Percentiles rank a stretch among this genome's conserved stretches.
Evolutionary conservation across 352 stramenopile species (phyloP).

Genomic region (Phytopythium oedochilum): DNA sequence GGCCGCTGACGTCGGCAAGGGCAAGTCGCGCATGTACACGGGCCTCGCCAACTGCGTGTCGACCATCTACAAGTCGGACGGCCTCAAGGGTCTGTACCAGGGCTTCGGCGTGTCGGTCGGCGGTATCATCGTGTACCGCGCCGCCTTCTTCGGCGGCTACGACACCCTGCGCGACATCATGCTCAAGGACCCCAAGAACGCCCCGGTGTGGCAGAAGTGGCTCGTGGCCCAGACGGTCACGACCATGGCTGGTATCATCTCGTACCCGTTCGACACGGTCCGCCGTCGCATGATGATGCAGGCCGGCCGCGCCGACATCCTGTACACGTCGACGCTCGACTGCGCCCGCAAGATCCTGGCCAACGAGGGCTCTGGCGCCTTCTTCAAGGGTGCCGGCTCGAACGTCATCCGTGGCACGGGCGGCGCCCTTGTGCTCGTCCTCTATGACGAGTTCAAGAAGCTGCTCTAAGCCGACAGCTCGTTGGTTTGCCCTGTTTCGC

Average conservation of each 20-base stretch:
- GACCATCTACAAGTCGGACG: slow-evolving; percentile 93
- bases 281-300: slow-evolving; percentile 98
- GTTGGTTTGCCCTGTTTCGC: background rate
- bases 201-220: slow-evolving; percentile 89
- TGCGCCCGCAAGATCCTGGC: slow-evolving; percentile 97
- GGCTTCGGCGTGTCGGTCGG: slow-evolving; percentile 98
- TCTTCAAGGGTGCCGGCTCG: slow-evolving; percentile 99
- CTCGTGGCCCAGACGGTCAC: slow-evolving; percentile 90
- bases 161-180: slow-evolving; percentile 93
- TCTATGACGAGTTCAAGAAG: slow-evolving; percentile 99
- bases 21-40: slow-evolving; percentile 97
- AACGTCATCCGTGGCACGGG: slow-evolving; percentile 99
- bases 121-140: slow-evolving; percentile 99
- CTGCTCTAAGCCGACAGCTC: slow-evolving; percentile 31
- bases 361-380: slow-evolving; percentile 93
- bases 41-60: slow-evolving; percentile 96
- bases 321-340: slow-evolving; percentile 97
- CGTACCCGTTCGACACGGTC: slow-evolving; percentile 96
- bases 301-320: slow-evolving; percentile 94
- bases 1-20: slow-evolving; percentile 96
- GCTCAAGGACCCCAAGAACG: slow-evolving; percentile 81
- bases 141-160: slow-evolving; percentile 98
- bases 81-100: slow-evolving; percentile 95
- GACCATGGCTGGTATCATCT: slow-evolving; percentile 90
- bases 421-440: slow-evolving; percentile 97